Conservation (phyloP, 1,284 basidiomycete genomes). For the Sporisorium sorghi region DNA sequence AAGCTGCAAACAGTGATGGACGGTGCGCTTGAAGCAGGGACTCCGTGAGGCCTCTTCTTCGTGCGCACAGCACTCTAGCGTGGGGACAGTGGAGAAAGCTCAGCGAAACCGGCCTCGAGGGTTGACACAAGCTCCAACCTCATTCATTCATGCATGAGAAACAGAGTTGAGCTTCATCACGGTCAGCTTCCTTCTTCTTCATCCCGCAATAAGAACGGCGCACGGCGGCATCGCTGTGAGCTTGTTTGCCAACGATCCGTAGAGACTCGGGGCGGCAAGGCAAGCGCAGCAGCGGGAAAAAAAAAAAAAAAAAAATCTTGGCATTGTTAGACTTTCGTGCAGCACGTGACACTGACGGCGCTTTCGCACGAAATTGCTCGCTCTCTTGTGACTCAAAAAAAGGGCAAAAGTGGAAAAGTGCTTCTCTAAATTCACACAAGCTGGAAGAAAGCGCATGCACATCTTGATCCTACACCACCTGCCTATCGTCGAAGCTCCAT, state of each 20-base stretch:
- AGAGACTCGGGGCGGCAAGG: conserved; percentile 7
- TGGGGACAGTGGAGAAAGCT: neutral
- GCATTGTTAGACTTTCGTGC: conserved; percentile 1
- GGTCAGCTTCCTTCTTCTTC: neutral
- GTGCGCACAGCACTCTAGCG: neutral
- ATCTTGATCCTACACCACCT: conserved; percentile 6
- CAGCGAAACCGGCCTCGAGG: neutral
- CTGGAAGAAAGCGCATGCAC: conserved; percentile 14
- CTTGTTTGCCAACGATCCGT: conserved; percentile 18
- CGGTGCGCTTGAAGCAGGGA: neutral
- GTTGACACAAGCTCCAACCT: neutral
- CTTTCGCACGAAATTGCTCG: conserved; percentile 17
- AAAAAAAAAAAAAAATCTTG: too few relatives aligned
- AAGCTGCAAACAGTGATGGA: neutral
- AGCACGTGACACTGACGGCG: neutral
- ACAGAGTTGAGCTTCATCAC: neutral
- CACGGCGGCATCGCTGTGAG: conserved; percentile 3
- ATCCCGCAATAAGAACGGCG: neutral
- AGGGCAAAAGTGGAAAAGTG: conserved; percentile 18
- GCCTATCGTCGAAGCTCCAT: neutral
- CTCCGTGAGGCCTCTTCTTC: neutral
- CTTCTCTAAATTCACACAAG: neutral
- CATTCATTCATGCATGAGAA: neutral
- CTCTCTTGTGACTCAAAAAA: conserved; percentile 28
- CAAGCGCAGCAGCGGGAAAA: conserved; percentile 8